Conservation (phyloP, 2,329 filamentous ascomycete species). For the Aspergillus oerlinghausenensis region DNA sequence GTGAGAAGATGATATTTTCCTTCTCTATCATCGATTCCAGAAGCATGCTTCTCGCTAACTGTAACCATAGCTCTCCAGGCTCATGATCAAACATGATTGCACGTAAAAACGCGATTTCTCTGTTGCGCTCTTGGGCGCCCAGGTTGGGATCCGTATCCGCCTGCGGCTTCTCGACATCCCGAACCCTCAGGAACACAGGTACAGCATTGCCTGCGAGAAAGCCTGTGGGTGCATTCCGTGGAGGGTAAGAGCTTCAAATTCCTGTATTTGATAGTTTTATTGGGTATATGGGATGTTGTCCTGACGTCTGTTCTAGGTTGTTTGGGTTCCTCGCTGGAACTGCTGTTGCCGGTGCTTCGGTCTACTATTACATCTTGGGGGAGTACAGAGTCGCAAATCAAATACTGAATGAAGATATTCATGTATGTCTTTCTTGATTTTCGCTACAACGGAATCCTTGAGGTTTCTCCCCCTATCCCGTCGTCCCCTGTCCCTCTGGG, state of each 20-base stretch:
- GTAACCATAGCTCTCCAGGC: neutral
- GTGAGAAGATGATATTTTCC: neutral
- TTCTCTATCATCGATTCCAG: neutral
- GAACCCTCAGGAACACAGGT: slow-evolving; percentile 31
- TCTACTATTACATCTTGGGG: slow-evolving; percentile 89
- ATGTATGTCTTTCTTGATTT: slow-evolving; percentile 59
- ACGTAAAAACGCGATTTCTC: slow-evolving; percentile 16
- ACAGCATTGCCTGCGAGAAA: slow-evolving; percentile 53
- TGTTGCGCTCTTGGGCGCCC: slow-evolving; percentile 10
- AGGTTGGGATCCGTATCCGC: slow-evolving; percentile 19
- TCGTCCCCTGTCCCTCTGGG: slow-evolving; percentile 1
- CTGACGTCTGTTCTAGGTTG: slow-evolving; percentile 51
- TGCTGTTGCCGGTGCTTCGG: slow-evolving; percentile 69
- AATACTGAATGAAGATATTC: slow-evolving; percentile 90
- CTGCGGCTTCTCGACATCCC: slow-evolving; percentile 36
- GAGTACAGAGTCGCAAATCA: slow-evolving; percentile 94
- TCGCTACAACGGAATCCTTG: neutral
- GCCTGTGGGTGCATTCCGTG: slow-evolving; percentile 66
- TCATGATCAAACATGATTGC: slow-evolving; percentile 8
- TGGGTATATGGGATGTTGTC: slow-evolving; percentile 7
- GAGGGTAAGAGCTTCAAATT: slow-evolving; percentile 54
- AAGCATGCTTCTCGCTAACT: slow-evolving; percentile 6
- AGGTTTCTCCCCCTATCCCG: neutral
- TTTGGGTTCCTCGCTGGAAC: slow-evolving; percentile 89
- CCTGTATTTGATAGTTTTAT: slow-evolving; percentile 5